These are phyloP conservation scores for Arachis hypogaea DNA, from an alignment of 306 rosid genomes.

Conservation along the genomic window DNA sequence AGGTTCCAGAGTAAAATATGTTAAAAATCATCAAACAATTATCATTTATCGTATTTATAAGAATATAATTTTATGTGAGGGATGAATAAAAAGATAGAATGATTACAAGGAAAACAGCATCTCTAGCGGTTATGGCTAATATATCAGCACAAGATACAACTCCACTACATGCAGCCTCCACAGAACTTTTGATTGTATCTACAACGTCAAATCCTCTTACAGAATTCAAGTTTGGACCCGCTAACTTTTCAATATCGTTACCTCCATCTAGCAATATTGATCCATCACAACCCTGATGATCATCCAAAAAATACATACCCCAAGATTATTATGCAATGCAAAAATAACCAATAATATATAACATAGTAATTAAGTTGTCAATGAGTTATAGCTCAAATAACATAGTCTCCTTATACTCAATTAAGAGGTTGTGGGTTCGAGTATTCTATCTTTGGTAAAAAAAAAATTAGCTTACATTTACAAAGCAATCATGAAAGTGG, in stretches of 20 bases:
- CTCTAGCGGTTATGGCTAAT: conserved; percentile 78
- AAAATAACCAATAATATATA: too few species aligned
- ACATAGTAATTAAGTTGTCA: too few species aligned
- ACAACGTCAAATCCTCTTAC: conserved; percentile 80
- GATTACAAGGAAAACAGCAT: conserved; percentile 75
- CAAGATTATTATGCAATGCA: too few species aligned
- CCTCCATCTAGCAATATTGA: conserved; percentile 75
- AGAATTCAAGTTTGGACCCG: conserved; percentile 71
- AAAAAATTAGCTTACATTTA: conserved; percentile 54
- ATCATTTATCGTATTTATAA: too few species aligned
- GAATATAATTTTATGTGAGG: too few species aligned
- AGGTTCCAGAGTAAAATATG: too few species aligned
- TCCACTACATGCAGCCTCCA: conserved; percentile 78
- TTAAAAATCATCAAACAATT: too few species aligned
- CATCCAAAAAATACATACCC: not conserved
- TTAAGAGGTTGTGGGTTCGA: too few species aligned
- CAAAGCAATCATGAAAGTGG: conserved; percentile 96
- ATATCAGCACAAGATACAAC: conserved; percentile 92
- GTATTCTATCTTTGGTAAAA: too few species aligned
- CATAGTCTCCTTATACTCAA: too few species aligned
- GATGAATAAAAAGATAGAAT: too few species aligned
- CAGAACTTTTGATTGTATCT: conserved; percentile 71
- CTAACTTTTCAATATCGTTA: conserved; percentile 56
- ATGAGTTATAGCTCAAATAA: too few species aligned
- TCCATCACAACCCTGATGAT: conserved; percentile 82